phyloP scores from a whole-genome alignment of 768 basidiomycete genomes.

The Psilocybe tampanensis region DNA sequence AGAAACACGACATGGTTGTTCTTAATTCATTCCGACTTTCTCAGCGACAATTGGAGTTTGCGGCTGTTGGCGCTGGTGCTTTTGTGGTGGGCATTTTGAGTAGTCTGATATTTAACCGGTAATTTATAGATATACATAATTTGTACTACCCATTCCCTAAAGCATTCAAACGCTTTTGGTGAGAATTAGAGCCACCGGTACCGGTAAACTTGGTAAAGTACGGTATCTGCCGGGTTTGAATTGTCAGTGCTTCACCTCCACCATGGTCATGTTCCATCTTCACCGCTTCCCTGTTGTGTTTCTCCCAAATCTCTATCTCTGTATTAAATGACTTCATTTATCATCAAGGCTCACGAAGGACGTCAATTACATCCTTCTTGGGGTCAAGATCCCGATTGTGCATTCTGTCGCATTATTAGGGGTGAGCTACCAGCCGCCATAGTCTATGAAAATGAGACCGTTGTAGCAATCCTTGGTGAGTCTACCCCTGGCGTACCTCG shows the following conservation, averaged over 20 bases:
- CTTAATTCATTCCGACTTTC: constrained; percentile 12
- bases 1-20: background rate
- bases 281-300: too few species aligned
- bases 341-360: constrained; percentile 62
- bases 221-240: background rate
- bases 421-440: constrained; percentile 47
- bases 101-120: constrained; percentile 31
- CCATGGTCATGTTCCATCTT: too few species aligned
- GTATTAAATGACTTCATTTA: constrained; percentile 66
- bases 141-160: background rate
- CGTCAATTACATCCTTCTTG: constrained; percentile 50
- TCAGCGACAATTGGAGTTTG: constrained; percentile 30
- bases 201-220: background rate
- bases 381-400: constrained; percentile 50
- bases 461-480: constrained; percentile 67
- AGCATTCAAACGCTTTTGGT: too few species aligned
- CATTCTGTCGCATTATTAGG: constrained; percentile 68
- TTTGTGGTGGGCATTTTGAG: constrained; percentile 37
- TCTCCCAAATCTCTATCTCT: too few species aligned
- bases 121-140: constrained; percentile 10
- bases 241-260: too few species aligned
- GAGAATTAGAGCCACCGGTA: constrained; percentile 40
- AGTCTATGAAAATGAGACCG: constrained; percentile 63
- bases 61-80: constrained; percentile 35
- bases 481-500: background rate